Evolutionary conservation across 805 yeast genomes (phyloP).

Genomic region (Wickerhamiella slavikovae): DNA sequence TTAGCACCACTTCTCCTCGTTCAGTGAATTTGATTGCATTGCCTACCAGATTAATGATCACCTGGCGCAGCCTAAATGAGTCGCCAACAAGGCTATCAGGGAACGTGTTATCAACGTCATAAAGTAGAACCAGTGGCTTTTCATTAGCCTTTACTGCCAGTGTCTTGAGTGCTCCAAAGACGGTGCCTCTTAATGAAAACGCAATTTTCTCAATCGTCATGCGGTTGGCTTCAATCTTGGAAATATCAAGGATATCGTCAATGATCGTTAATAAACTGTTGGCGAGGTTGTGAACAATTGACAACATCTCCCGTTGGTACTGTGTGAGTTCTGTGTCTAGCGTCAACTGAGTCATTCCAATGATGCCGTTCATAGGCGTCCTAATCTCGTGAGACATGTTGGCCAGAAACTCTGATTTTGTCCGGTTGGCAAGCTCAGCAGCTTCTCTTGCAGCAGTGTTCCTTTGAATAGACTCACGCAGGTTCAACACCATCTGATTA

Average conservation of each 20-base stretch:
- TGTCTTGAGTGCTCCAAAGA: constrained; percentile 76
- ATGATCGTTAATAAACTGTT: constrained; percentile 69
- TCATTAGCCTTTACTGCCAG: constrained; percentile 80
- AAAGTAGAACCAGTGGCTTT: constrained; percentile 57
- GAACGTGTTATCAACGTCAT: constrained; percentile 69
- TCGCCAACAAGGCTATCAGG: constrained; percentile 78
- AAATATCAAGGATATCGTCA: constrained; percentile 78
- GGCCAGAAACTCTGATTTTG: constrained; percentile 78
- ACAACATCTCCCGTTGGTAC: constrained; percentile 78
- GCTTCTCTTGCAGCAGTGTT: constrained; percentile 90
- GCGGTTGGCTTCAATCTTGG: constrained; percentile 82
- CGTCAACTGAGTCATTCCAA: constrained; percentile 81
- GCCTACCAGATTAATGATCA: constrained; percentile 68
- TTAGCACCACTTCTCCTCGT: constrained; percentile 59
- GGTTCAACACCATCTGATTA: constrained; percentile 67
- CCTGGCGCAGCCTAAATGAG: constrained; percentile 73
- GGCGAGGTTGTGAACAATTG: constrained; percentile 74
- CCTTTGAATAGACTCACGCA: constrained; percentile 76
- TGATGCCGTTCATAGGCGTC: constrained; percentile 84
- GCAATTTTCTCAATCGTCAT: constrained; percentile 86
- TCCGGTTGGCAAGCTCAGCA: constrained; percentile 74
- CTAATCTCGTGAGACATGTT: constrained; percentile 77
- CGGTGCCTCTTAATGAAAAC: constrained; percentile 68
- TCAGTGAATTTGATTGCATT: constrained; percentile 80
- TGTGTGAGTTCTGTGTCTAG: constrained; percentile 77